These are phyloP conservation scores for Saccharomyces pastorianus DNA, from an alignment of 1,139 yeast species.

Conservation along the genomic window DNA sequence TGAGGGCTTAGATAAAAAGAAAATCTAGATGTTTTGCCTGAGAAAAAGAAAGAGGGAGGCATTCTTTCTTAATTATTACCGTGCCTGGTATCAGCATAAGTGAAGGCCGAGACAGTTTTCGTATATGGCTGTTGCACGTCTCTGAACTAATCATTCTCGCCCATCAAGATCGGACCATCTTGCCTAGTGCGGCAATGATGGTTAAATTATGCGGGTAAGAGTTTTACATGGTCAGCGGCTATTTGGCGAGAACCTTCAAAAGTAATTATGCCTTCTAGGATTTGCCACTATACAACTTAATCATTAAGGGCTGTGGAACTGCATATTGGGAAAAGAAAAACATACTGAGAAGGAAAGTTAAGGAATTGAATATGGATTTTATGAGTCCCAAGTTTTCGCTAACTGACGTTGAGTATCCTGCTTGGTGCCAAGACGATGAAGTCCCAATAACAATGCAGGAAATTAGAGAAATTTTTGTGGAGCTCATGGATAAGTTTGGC, in stretches of 20 bases:
- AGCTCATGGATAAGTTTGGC: conserved; percentile 51
- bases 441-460: conserved; percentile 39
- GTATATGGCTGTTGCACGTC: not conserved
- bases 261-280: not conserved
- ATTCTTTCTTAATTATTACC: not conserved
- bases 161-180: not conserved
- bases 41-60: not conserved
- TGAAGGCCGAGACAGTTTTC: not conserved
- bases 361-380: not conserved
- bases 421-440: conserved; percentile 31
- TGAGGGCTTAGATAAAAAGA: not conserved
- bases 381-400: conserved; percentile 13
- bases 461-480: conserved; percentile 49
- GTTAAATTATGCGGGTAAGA: not conserved
- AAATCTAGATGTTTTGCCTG: not conserved
- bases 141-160: not conserved
- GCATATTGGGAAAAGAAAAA: not conserved
- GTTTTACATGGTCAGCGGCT: not conserved
- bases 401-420: conserved; percentile 27
- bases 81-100: not conserved
- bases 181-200: not conserved
- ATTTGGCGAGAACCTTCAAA: not conserved
- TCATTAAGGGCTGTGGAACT: not conserved
- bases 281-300: not conserved
- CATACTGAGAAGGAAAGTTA: no score